phyloP scores from a whole-genome alignment of 2,329 filamentous ascomycete species.

The Nothophoma quercina region DNA sequence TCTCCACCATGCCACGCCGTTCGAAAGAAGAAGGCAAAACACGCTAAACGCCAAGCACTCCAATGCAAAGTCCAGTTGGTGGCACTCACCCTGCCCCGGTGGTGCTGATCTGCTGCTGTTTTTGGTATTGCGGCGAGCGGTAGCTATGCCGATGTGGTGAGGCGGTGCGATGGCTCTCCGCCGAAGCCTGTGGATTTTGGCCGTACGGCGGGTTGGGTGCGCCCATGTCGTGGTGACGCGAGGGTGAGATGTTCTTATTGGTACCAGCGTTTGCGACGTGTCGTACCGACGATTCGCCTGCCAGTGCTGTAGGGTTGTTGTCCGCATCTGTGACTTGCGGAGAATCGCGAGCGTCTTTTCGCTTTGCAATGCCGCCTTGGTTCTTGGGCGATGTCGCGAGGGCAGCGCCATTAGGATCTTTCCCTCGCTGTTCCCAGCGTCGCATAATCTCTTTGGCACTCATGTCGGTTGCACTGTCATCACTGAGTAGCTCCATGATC shows the following conservation, averaged over 20 bases:
- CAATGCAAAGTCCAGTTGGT: constrained; percentile 22
- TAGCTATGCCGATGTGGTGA: constrained; percentile 51
- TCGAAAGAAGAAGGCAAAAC: constrained; percentile 6
- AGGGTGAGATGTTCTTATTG: constrained; percentile 36
- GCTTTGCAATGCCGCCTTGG: constrained; percentile 59
- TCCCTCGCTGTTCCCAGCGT: constrained; percentile 84
- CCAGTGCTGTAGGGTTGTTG: constrained; percentile 84
- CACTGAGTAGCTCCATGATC: constrained; percentile 83
- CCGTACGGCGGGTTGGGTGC: constrained; percentile 46
- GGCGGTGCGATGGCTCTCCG: constrained; percentile 46
- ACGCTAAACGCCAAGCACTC: constrained; percentile 27
- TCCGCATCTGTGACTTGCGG: constrained; percentile 76
- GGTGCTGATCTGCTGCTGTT: constrained; percentile 46
- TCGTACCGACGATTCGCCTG: constrained; percentile 83
- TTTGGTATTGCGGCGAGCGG: constrained; percentile 46
- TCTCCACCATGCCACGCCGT: constrained; percentile 4
- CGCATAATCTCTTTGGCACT: constrained; percentile 98
- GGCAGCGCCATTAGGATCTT: constrained; percentile 66
- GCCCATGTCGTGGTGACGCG: constrained; percentile 40
- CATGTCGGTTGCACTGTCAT: constrained; percentile 83
- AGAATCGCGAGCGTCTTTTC: constrained; percentile 57
- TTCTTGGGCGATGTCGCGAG: constrained; percentile 52
- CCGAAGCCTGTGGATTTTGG: constrained; percentile 42
- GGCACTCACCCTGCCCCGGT: constrained; percentile 44
- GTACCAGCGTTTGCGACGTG: constrained; percentile 62